Base-by-base conservation (phyloP, 2,329 filamentous ascomycete species). In the Ophiocordyceps camponoti-floridani region DNA sequence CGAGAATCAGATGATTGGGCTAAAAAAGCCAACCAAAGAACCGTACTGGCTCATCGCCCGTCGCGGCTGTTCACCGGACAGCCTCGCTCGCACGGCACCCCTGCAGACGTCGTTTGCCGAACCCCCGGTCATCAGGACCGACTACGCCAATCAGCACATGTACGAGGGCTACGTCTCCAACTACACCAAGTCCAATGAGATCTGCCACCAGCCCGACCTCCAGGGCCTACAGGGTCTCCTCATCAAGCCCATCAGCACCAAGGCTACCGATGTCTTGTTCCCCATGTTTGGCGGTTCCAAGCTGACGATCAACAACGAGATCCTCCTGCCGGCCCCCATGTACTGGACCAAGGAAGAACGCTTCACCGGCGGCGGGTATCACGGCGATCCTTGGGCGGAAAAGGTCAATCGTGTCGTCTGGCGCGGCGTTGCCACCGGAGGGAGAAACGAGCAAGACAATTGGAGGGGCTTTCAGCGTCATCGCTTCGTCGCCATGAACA, bases 381-480 rank as follows among this genome's bases (percentile, higher is more conserved):
- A 70, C 46, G 77, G 79, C 41, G 62, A 70, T 13, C 56, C 63
- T 4, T 82, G 79, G 79, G 58, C 64, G 4, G 56, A 67, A 33
- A 83, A 83, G 59, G 60, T 60, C 26, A 64, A 72, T 44, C 63
- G 59, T 2, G 59, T 77, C 41, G 62, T 79, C 35, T 83, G 79
- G 79, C 74, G 79, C 37, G 79, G 79, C 41, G 72, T 75, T 2
- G 76, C 73, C 4, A 79, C 77, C 8, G 79, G 77, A 3, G 78
- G 77, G 1, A 63, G 66, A 30, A 59, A 67, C 42, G 61, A 61
- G 45, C 52, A 54, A 14, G 56, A 75, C 40, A 81, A 72, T 47
- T 85, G 80, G 79, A 67, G 66, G 31, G 72, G 75, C 30, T 82
- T 83, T 52, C 80, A 84, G 48, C 75, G 80, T 14, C 79, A 82